These are phyloP conservation scores for Pichia californica DNA, from an alignment of 805 yeast species.

Conservation along the genomic window DNA sequence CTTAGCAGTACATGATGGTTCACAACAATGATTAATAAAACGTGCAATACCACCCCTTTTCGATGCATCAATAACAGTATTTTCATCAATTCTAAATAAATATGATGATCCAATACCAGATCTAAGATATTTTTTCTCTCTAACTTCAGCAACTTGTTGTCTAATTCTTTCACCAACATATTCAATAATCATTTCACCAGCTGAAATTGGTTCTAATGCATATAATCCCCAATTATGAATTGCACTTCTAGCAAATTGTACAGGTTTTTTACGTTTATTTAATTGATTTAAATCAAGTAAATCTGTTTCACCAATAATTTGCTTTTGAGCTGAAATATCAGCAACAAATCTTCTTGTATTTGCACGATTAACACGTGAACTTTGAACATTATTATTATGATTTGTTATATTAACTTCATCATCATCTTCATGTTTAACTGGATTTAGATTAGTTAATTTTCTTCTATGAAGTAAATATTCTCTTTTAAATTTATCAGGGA, in stretches of 20 bases:
- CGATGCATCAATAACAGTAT: conserved; percentile 94
- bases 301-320: conserved; percentile 76
- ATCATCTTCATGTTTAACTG: conserved; percentile 57
- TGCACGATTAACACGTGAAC: conserved; percentile 82
- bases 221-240: conserved; percentile 98
- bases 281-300: conserved; percentile 77
- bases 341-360: conserved; percentile 84
- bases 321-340: conserved; percentile 76
- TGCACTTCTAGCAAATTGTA: conserved; percentile 93
- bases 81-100: conserved; percentile 86
- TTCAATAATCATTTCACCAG: conserved; percentile 95
- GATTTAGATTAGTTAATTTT: conserved; percentile 54
- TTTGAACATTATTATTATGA: conserved; percentile 41
- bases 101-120: conserved; percentile 96
- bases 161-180: conserved; percentile 94
- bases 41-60: conserved; percentile 96
- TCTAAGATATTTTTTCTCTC: conserved; percentile 78
- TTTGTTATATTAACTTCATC: conserved; percentile 26
- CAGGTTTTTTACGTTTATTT: conserved; percentile 86
- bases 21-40: conserved; percentile 95
- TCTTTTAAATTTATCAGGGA: conserved; percentile 64
- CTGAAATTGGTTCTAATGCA: conserved; percentile 93
- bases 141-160: conserved; percentile 87
- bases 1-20: conserved; percentile 95
- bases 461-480: conserved; percentile 81